A percentile compares a stretch with the other conserved stretches of the same genome.
These are phyloP conservation scores for Nymphaea thermarum DNA, from an alignment of 164 flowering plant genomes.

Conservation along the genomic window DNA sequence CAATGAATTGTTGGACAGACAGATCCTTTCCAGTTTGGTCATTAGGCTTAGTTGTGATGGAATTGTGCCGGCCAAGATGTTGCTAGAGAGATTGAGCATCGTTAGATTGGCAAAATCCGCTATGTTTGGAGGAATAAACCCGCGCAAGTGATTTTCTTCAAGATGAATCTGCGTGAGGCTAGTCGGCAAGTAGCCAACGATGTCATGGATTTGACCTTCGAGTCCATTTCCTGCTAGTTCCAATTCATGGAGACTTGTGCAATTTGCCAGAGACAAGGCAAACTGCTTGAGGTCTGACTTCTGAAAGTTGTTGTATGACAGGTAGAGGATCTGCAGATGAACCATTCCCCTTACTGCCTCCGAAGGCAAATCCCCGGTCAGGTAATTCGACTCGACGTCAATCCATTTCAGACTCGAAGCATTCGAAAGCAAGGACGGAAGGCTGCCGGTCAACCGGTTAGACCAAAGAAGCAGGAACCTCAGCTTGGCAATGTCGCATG, in stretches of 20 bases:
- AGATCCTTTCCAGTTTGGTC: constrained; percentile 58
- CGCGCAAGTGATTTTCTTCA: constrained; percentile 55
- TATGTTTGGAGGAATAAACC: constrained; percentile 67
- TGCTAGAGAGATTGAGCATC: constrained; percentile 66
- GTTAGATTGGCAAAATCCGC: constrained; percentile 68
- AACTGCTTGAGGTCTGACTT: constrained; percentile 65
- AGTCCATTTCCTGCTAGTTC: constrained; percentile 70
- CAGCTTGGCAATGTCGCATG: constrained; percentile 38
- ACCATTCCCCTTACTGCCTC: constrained; percentile 41
- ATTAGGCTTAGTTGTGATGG: constrained; percentile 42
- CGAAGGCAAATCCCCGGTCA: constrained; percentile 56
- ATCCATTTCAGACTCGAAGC: constrained; percentile 74
- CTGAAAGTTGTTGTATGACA: constrained; percentile 58
- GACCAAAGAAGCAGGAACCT: constrained; percentile 78
- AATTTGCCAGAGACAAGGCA: constrained; percentile 47
- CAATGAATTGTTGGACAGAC: constrained; percentile 54
- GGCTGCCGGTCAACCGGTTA: constrained; percentile 42
- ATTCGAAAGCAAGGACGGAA: constrained; percentile 56
- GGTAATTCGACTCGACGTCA: constrained; percentile 59
- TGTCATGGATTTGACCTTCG: constrained; percentile 56
- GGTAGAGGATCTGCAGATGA: constrained; percentile 43
- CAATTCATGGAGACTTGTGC: constrained; percentile 60
- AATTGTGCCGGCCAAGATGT: constrained; percentile 61
- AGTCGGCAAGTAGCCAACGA: constrained; percentile 48
- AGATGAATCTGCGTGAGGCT: constrained; percentile 56